Base-by-base conservation (phyloP, 1,139 yeast species). In the Sugiyamaella castrensis region DNA sequence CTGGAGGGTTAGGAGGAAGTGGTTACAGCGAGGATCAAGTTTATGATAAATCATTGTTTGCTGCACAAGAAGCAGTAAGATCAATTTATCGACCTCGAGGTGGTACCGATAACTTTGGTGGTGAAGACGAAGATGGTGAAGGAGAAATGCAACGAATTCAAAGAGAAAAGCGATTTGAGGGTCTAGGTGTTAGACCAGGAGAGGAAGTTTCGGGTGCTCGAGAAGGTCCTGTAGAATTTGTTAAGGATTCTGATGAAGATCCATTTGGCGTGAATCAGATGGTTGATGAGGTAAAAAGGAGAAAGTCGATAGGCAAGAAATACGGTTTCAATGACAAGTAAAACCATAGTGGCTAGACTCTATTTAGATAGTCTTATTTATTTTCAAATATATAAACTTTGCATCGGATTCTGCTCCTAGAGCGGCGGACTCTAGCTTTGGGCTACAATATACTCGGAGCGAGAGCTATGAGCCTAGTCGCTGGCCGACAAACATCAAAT, bases 41-140 rank as follows among this genome's bases (percentile, higher is more conserved):
- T 2, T 82, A 82, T 56, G 84, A 80, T 55, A 71, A 66, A 47
- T 80, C 86, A 1, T 63, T 82, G 31, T 82, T 81, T 59, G 67
- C 69, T 37, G 76, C 73, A 2, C 78, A 77, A 45, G 77, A 75
- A 47, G 80, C 76, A 8, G 67, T 79, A 8, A 73, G 73, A 45
- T 73, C 71, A 40, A 71, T 80, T 9, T 80, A 80, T 58, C 69
- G 77, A 50, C 74, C 75, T 15, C 54, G 62, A n/a, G 57, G 54
- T 4, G 53, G 52, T 11, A 19, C 24, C 5, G 24, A 19, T 19
- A 5, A 3, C 24, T 19, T 19, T 5, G 24, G 24, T 19, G 24
- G 52, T 31, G 62, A 53, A 13, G 59, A 52, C 4, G 59, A 51
- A 27, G 65, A 64, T 41, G 68, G 66, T 2, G 66, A 66, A 40